phyloP scores from a whole-genome alignment of 2,329 filamentous ascomycete genomes.

The Ophiosphaerella herpotricha region DNA sequence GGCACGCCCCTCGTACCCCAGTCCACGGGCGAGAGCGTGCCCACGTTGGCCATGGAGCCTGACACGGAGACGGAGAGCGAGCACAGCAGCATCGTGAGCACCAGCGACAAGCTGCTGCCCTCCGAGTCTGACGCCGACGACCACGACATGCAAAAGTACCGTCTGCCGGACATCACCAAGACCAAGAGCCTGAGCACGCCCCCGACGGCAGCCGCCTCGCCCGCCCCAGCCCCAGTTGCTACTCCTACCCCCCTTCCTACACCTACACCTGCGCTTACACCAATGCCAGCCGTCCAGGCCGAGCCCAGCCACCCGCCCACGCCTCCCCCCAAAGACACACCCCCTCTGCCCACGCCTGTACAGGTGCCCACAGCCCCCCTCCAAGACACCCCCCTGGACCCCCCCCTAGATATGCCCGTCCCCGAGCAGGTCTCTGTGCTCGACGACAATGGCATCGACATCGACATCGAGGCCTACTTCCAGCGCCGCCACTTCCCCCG shows the following conservation, averaged over 20 bases:
- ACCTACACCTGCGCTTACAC: constrained; percentile 12
- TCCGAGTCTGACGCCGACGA: constrained; percentile 56
- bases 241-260: too few relatives aligned
- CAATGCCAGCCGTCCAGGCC: neutral
- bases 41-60: constrained; percentile 45
- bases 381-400: constrained; percentile 53
- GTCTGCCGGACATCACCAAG: constrained; percentile 72
- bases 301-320: constrained; percentile 44
- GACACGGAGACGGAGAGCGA: constrained; percentile 53
- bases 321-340: constrained; percentile 58
- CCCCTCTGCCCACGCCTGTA: constrained; percentile 4
- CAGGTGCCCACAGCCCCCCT: constrained; percentile 53
- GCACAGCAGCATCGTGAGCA: constrained; percentile 54
- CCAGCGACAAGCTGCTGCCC: constrained; percentile 60
- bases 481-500: constrained; percentile 62
- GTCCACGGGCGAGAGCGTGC: constrained; percentile 45
- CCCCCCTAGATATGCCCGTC: constrained; percentile 35
- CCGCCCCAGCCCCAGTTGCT: neutral
- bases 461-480: constrained; percentile 66
- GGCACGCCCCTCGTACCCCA: constrained; percentile 34
- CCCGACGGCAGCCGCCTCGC: neutral
- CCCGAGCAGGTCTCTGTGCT: constrained; percentile 36
- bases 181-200: constrained; percentile 57
- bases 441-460: constrained; percentile 52
- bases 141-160: constrained; percentile 77